Percentiles rank a stretch among this genome's conserved stretches.
These are phyloP conservation scores for Glaciozyma antarctica DNA, from an alignment of 768 basidiomycete genomes.

Conservation along the genomic window DNA sequence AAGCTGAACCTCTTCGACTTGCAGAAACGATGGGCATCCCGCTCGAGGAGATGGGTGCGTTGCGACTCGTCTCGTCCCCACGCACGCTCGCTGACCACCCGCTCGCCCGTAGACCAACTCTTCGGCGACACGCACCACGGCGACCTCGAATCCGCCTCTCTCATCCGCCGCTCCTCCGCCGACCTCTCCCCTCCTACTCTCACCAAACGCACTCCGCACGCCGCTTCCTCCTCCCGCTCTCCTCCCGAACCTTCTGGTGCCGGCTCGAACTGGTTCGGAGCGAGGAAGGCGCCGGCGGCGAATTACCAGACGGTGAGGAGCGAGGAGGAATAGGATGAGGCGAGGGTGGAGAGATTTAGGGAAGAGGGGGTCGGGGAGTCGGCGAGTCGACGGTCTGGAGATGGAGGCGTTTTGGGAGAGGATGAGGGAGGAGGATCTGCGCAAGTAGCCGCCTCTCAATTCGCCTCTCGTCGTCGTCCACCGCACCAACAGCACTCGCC, in stretches of 20 bases:
- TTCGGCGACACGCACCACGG: slow-evolving; percentile 24
- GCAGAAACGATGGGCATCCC: slow-evolving; percentile 34
- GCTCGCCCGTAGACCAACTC: slow-evolving; percentile 16
- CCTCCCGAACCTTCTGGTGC: background rate
- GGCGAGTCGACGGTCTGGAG: background rate
- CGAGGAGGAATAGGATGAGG: slow-evolving; percentile 4
- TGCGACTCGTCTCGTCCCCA: too few species aligned
- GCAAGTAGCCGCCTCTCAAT: too few species aligned
- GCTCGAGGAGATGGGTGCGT: slow-evolving; percentile 38
- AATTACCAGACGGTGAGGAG: slow-evolving; percentile 2
- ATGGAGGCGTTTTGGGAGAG: background rate
- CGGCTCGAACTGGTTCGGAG: background rate
- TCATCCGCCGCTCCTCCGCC: background rate
- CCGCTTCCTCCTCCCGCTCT: background rate
- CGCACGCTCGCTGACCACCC: background rate
- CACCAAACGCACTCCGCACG: background rate
- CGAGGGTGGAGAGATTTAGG: background rate
- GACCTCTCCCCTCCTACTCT: background rate
- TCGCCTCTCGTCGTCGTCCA: too few species aligned
- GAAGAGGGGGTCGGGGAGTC: background rate
- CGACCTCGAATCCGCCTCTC: slow-evolving; percentile 9
- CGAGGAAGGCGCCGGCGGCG: background rate
- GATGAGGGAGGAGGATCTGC: too few species aligned
- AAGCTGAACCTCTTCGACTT: too few species aligned
- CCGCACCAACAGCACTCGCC: too few species aligned